Evolutionary conservation across 176 grass and related monocot genomes (phyloP), one percentile per base, ranked within the genome.

Genomic region (Carex scoparia): DNA sequence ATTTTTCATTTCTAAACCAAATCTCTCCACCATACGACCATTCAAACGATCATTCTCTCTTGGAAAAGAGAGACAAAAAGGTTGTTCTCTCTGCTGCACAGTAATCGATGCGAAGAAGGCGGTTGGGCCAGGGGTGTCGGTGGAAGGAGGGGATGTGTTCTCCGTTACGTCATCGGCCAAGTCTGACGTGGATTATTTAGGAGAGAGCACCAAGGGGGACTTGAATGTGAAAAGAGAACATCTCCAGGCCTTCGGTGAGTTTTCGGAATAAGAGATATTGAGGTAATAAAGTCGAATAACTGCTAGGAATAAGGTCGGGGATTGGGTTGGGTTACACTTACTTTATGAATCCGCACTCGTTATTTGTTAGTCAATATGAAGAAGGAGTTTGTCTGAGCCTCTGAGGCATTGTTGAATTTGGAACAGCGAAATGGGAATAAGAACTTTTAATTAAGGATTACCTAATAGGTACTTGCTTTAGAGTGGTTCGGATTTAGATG

Each of bases 131-230:
- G 86, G 81, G 38, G 84, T 37, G 37, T 7, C 84, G 18, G 84
- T 86, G 86, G 85, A 89, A 11, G 88, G 86, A 74, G 87, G 88
- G 71, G 74, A 84, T 81, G 90, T 89, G 69, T 98, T 98, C 88
- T 94, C 95, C 3, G 84, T 98, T 66, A 98, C 95, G 38, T 91
- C 95, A 19, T 94, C 92, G 6, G 88, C 89, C 84, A 86, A 86
- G 58, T 98, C 95, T 54, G 84, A 91, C 73, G 92, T 98, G 74
- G 95, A 98, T 80, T 98, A 98, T 87, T 81, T 98, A 1, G 95
- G 95, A 65, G 86, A 98, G 89, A 98, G 92, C 82, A 98, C 95
- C 82, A 98, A 92, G 87, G 95, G 94, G 51, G 92, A 98, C 85
- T 83, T 98, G 84, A 98, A 93, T 82, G 92, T 98, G 56, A 88